Base-by-base conservation (phyloP, 352 stramenopile species). In the Globisporangium carolinianum region DNA sequence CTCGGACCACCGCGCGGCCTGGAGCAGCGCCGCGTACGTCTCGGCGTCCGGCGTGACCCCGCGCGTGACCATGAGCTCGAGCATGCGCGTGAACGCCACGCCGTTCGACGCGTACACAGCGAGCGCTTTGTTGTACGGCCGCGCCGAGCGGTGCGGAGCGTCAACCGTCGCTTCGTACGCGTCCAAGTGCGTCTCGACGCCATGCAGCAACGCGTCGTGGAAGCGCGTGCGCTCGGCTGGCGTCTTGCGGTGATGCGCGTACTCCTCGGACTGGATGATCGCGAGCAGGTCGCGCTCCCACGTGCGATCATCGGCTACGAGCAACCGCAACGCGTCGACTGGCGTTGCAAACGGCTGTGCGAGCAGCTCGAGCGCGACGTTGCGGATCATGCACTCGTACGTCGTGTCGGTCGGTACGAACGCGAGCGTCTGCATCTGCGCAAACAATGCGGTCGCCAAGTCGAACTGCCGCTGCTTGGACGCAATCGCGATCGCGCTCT, bases 401-500 rank as follows among this genome's bases (percentile, higher is more conserved):
- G 67, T 85, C 15, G 56, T 43, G n/a, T 73, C 59, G 14, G 72
- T 71, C 4, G 65, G 62, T 2, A 45, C 53, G 42, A 76, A 59
- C 0, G 60, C 69, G 11, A 87, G 56, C 45, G 57, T 11, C 59
- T 77, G 65, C 69, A 87, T 79, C 67, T 89, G 79, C 38, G 64
- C 42, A 32, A 71, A 60, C 8, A 88, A 63, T 17, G 51, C 67
- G 24, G 53, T 58, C 7, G 74, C 75, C 14, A 89, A 47, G 6
- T 69, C 57, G 39, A 87, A 85, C 57, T 91, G 76, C 35, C 69
- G 67, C 63, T 91, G 81, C 68, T 91, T 91, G 55, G 72, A 73
- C 14, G 79, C 72, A 57, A 91, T 87, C 10, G 81, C 79, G 12
- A 91, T 68, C 47, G 72, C 81, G 45, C 69, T 80, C 51, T 89